Evolutionary conservation across 768 basidiomycete genomes (phyloP), one percentile per base, ranked within the genome.

Genomic region (Strobilomyces dryophilus): DNA sequence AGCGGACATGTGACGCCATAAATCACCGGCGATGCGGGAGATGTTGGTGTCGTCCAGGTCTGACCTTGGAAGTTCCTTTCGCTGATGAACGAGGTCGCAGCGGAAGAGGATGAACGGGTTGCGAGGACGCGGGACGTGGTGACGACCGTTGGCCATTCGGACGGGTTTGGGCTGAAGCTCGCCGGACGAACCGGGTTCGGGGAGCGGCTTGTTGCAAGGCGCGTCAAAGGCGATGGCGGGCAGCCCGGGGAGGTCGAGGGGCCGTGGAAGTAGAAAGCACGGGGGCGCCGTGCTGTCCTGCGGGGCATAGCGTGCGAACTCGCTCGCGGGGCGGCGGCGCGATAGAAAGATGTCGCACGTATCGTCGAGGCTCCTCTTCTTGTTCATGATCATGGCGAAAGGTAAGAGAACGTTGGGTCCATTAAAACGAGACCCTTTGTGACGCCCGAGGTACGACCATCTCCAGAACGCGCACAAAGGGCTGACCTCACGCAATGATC

Each of bases 41-140:
- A 89, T 78, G 59, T 87, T 85, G 53, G 82, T 79, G 63, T 89
- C 85, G 59, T 88, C 79, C 15, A 74, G 74, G 65, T 87, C 83
- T 3, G 82, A 77, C 39, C 72, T 68, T 10, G 72, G 64, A 0
- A 84, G 80, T 44, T 80, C 73, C 55, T 80, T 76, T 49, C 81
- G 76, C 56, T 85, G 81, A 47, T 80, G 76, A 15, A 86, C 82
- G 49, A 87, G 82, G 63, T 89, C 81, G 63, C 81, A 86, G 39
- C 89, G 79, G 65, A 88, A 91, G 56, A 90, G 78, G 58, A 91
- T 89, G 70, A 91, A 91, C 0, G 87, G 83, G 66, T 90, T 90
- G 15, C 83, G 74, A 0, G 87, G 87, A 26, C 89, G 81, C 17
- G 84, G 83, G 36, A 89, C 78, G 62, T 88, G 87, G 6, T 73